Evolutionary conservation across 352 stramenopile species (phyloP).

Genomic region (Pythium aquatile): DNA sequence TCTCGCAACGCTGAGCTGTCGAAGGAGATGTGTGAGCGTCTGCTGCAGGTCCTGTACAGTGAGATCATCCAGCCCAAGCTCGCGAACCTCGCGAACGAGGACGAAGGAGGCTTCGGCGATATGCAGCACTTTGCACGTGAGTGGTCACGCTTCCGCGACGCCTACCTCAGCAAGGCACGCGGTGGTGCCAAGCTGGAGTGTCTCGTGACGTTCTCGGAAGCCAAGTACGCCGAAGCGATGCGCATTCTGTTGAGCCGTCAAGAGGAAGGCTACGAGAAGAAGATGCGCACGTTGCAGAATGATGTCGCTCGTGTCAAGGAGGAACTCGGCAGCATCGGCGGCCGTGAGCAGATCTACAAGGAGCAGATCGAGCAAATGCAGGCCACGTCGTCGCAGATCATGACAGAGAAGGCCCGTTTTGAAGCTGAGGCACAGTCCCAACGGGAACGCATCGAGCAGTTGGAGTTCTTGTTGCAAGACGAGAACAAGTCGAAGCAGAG

Average conservation of each 20-base stretch:
- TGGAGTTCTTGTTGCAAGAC: slow-evolving; percentile 67
- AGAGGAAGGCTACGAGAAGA: slow-evolving; percentile 85
- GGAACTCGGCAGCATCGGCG: slow-evolving; percentile 75
- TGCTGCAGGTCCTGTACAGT: slow-evolving; percentile 77
- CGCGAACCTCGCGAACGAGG: slow-evolving; percentile 33
- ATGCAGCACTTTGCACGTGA: slow-evolving; percentile 79
- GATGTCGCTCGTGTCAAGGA: slow-evolving; percentile 81
- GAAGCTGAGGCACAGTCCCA: slow-evolving; percentile 67
- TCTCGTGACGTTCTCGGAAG: slow-evolving; percentile 71
- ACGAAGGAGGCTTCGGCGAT: slow-evolving; percentile 66
- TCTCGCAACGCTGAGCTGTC: slow-evolving; percentile 55
- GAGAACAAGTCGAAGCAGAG: slow-evolving; percentile 63
- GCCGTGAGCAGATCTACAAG: slow-evolving; percentile 81
- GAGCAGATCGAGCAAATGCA: slow-evolving; percentile 88
- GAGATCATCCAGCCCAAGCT: slow-evolving; percentile 82
- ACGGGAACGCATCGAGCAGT: slow-evolving; percentile 59
- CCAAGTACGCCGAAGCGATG: slow-evolving; percentile 83
- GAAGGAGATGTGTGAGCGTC: slow-evolving; percentile 77
- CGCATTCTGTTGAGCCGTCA: slow-evolving; percentile 75
- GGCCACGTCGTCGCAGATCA: slow-evolving; percentile 62
- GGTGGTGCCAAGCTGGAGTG: slow-evolving; percentile 75
- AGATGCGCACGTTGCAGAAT: slow-evolving; percentile 70
- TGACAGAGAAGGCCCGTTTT: slow-evolving; percentile 73
- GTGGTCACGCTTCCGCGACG: slow-evolving; percentile 70
- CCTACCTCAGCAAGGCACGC: slow-evolving; percentile 66